phyloP scores from a whole-genome alignment of 2,329 filamentous ascomycete genomes.

The Coniochaeta sp. region DNA sequence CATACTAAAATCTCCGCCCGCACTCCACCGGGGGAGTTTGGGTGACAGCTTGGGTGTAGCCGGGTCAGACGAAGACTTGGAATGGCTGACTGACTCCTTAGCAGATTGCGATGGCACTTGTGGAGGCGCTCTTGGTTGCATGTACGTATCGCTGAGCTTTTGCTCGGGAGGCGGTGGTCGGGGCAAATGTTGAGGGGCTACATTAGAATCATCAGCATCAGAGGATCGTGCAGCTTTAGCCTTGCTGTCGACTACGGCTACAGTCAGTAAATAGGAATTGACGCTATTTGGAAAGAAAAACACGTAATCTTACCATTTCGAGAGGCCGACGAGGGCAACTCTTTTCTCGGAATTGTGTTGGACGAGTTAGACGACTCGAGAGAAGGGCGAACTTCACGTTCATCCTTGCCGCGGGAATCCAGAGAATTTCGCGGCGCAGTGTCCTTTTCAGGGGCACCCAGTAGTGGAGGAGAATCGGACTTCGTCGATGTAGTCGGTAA shows the following conservation, averaged over 20 bases:
- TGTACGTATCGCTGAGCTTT: conserved; percentile 45
- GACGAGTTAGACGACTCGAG: conserved; percentile 33
- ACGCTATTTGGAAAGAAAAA: background rate
- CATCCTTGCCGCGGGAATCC: conserved; percentile 50
- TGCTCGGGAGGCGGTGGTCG: conserved; percentile 27
- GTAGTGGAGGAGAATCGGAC: conserved; percentile 24
- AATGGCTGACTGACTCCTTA: conserved; percentile 24
- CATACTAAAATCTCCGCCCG: conserved; percentile 82
- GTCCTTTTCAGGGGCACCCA: conserved; percentile 25
- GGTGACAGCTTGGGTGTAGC: conserved; percentile 50
- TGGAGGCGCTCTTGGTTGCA: conserved; percentile 50
- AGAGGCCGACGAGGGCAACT: conserved; percentile 37
- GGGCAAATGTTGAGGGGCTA: conserved; percentile 15
- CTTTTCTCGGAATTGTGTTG: conserved; percentile 57
- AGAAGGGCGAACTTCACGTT: conserved; percentile 37
- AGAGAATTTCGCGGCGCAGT: conserved; percentile 46
- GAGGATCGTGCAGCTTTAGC: background rate
- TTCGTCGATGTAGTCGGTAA: conserved; percentile 6
- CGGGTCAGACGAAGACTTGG: conserved; percentile 25
- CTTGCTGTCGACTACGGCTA: conserved; percentile 3
- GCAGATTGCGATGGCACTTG: conserved; percentile 35
- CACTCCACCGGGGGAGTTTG: conserved; percentile 65
- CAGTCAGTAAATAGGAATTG: background rate
- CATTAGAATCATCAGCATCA: conserved; percentile 9
- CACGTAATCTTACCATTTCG: conserved; percentile 32